These are phyloP conservation scores for Stagonosporopsis vannaccii DNA, from an alignment of 2,329 filamentous ascomycete species.

Conservation along the genomic window DNA sequence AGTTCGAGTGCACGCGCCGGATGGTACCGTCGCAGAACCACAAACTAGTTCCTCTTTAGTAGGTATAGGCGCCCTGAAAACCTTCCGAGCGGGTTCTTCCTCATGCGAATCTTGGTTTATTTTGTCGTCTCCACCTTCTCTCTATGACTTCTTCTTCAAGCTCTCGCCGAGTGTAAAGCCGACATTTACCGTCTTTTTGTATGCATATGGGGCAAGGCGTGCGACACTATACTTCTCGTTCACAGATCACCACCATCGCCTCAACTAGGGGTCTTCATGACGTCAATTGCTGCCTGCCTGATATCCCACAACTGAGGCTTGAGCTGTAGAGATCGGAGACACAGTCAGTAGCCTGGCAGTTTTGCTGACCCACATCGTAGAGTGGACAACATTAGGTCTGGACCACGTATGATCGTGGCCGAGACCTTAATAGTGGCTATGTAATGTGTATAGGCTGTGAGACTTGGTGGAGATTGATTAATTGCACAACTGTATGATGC, in stretches of 20 bases:
- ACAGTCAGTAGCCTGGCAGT: neutral
- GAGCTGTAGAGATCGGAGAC: neutral
- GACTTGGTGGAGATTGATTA: too few relatives aligned
- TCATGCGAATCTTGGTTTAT: neutral
- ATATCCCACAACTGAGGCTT: neutral
- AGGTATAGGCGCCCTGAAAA: neutral
- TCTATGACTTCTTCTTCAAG: neutral
- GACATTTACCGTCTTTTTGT: neutral
- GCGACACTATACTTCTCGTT: neutral
- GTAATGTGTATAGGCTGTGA: too few relatives aligned
- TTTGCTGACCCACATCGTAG: neutral
- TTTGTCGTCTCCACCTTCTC: neutral
- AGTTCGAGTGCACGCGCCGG: neutral
- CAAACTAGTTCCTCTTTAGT: neutral
- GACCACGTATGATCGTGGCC: neutral
- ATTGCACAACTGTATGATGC: too few relatives aligned
- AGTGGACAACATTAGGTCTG: neutral
- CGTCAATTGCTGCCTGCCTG: neutral
- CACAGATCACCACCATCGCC: neutral
- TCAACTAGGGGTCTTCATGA: neutral
- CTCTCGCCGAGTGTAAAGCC: neutral
- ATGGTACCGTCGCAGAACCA: neutral
- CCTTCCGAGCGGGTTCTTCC: neutral
- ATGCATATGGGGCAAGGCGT: neutral
- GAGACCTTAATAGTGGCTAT: neutral